phyloP scores from a whole-genome alignment of 225 moss, liverwort and hornwort species.

The Polytrichum commune region DNA sequence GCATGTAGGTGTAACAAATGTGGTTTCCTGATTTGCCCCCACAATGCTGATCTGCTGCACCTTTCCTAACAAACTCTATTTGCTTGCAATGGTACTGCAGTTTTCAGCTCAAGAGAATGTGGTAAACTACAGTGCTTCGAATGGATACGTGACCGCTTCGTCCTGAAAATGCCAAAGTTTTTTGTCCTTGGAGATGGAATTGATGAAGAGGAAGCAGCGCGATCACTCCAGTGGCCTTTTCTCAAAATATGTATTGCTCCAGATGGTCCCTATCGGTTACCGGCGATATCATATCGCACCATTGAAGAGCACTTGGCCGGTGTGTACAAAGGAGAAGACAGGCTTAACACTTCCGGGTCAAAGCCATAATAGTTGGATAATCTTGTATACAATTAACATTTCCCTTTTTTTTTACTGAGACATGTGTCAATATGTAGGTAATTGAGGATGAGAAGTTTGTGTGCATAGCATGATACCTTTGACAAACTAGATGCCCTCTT shows the following conservation, averaged over 20 bases:
- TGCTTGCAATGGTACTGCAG: slow-evolving; percentile 20
- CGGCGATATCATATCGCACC: slow-evolving; percentile 10
- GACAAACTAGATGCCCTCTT: too few relatives aligned
- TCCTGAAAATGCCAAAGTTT: slow-evolving; percentile 18
- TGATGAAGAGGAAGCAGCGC: slow-evolving; percentile 56
- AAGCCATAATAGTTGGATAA: too few relatives aligned
- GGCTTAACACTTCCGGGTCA: too few relatives aligned
- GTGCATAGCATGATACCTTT: too few relatives aligned
- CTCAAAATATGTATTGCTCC: slow-evolving; percentile 40
- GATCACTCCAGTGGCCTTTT: slow-evolving; percentile 49
- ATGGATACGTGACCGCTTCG: slow-evolving; percentile 38
- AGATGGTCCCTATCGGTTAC: slow-evolving; percentile 21
- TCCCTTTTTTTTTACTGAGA: too few relatives aligned
- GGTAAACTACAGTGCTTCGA: slow-evolving; percentile 58
- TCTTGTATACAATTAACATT: too few relatives aligned
- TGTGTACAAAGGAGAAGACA: slow-evolving; percentile 7
- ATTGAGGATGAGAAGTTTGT: too few relatives aligned
- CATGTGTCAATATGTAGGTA: too few relatives aligned
- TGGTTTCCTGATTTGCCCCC: too few relatives aligned
- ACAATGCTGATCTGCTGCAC: not conserved
- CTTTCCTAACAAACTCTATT: not conserved
- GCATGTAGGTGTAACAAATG: too few relatives aligned
- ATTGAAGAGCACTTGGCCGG: slow-evolving; percentile 18
- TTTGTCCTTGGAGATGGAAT: slow-evolving; percentile 58
- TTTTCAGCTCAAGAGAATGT: slow-evolving; percentile 59